Evolutionary conservation across 495 filamentous ascomycete genomes (phyloP), one percentile per base, ranked within the genome.

Genomic region (Bacidia gigantensis): DNA sequence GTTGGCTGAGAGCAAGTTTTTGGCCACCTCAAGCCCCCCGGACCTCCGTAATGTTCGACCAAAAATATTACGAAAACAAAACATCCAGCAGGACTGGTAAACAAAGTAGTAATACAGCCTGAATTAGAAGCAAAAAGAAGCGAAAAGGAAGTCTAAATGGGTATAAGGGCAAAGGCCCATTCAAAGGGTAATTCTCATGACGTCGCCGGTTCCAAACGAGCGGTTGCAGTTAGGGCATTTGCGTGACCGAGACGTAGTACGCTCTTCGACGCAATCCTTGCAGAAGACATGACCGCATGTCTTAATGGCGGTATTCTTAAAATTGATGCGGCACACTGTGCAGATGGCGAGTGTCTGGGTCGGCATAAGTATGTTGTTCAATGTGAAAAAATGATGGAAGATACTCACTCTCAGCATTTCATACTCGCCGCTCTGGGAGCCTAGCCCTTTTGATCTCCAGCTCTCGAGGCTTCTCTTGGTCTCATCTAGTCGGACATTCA

Each of bases 211-310:
- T 54, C 90, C 89, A 61, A 98, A 98, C 1, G 87, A 80, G 65
- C 81, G 81, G 64, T 82, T 84, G 71, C 92, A 98, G 59, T 83
- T 89, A 3, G 92, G 92, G 61, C 92, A 98, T 67, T 97, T 97
- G 52, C 92, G 79, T 63, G 86, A 89, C 29, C 92, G 85, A 53
- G 89, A 92, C 9, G 76, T 72, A 48, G 94, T 79, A 47, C 89
- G 82, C 60, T 89, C 82, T 49, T 94, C 86, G 23, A 94, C 82
- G 62, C 92, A 98, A 23, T 80, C 76, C 58, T 77, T 80, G 77
- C 92, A 98, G 66, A 97, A 95, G 20, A 94, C 80, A 67, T 98
- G 92, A n/a, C 92, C 92, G 65, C 92, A 98, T 12, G 83, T 87
- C 63, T 88, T 89, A 58, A 98, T 75, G 17, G 82, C 82, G 0